Percentiles rank a stretch among this genome's conserved stretches.
Evolutionary conservation across 2,329 filamentous ascomycete genomes (phyloP).

Genomic region (Alternaria rosae): DNA sequence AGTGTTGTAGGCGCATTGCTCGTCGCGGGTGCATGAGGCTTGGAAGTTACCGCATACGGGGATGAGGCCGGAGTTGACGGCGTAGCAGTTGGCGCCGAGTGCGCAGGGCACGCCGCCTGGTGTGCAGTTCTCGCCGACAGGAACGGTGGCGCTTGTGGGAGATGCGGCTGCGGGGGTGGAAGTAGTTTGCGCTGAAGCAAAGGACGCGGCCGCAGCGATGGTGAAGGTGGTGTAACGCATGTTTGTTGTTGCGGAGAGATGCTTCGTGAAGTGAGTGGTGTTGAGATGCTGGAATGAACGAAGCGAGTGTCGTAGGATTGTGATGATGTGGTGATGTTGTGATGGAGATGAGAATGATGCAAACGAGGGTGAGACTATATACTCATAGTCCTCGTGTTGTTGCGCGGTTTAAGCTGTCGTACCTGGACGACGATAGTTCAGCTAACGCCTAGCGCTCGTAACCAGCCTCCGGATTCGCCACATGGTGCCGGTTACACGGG

Average conservation of each 20-base stretch:
- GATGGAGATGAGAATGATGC: background rate
- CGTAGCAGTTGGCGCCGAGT: conserved; percentile 24
- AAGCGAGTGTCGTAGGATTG: background rate
- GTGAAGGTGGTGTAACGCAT: conserved; percentile 28
- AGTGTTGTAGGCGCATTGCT: conserved; percentile 30
- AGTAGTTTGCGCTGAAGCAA: conserved; percentile 16
- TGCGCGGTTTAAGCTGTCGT: background rate
- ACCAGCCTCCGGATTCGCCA: background rate
- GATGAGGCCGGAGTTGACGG: conserved; percentile 20
- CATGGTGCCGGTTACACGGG: background rate
- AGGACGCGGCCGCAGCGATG: conserved; percentile 19
- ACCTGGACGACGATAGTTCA: background rate
- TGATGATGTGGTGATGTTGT: background rate
- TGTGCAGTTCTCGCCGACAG: conserved; percentile 19
- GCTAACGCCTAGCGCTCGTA: background rate
- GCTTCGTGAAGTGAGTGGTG: background rate
- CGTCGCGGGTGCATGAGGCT: conserved; percentile 23
- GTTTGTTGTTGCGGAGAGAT: background rate
- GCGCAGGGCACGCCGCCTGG: conserved; percentile 22
- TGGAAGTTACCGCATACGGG: conserved; percentile 30
- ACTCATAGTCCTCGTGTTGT: background rate
- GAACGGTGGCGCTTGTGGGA: conserved; percentile 14
- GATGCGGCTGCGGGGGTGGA: conserved; percentile 5
- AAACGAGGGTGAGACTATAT: background rate
- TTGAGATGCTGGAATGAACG: background rate